These are phyloP conservation scores for Trametes sp. DNA, from an alignment of 1,284 basidiomycete species.

Conservation along the genomic window DNA sequence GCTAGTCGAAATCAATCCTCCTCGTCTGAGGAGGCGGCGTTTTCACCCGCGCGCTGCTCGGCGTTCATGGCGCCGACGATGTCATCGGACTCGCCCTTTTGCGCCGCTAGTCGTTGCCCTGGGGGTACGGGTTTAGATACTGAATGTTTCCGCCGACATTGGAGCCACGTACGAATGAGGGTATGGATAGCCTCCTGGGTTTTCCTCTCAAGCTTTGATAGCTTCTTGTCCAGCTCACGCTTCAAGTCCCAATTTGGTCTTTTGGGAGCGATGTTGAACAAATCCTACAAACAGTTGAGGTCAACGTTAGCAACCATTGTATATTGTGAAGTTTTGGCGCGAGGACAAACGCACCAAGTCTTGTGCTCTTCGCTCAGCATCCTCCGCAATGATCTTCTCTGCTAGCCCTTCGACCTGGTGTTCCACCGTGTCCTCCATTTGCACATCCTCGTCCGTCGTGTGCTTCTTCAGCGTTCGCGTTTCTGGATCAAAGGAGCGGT, in stretches of 20 bases:
- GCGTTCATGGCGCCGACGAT: constrained; percentile 81
- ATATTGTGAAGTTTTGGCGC: neutral
- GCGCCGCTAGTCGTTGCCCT: constrained; percentile 80
- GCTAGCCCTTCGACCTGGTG: constrained; percentile 85
- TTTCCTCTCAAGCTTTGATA: constrained; percentile 87
- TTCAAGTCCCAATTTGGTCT: constrained; percentile 98
- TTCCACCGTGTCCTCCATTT: constrained; percentile 88
- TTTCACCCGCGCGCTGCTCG: constrained; percentile 52
- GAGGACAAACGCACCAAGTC: constrained; percentile 76
- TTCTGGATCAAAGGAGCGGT: constrained; percentile 87
- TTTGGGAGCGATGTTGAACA: constrained; percentile 97
- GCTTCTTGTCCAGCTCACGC: constrained; percentile 90
- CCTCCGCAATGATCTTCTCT: constrained; percentile 84
- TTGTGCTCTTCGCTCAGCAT: constrained; percentile 83
- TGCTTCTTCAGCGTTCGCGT: constrained; percentile 80
- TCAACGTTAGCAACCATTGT: neutral
- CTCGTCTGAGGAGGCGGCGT: constrained; percentile 47
- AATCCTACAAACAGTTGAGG: constrained; percentile 65
- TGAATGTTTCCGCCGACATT: neutral
- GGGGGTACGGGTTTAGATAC: constrained; percentile 28
- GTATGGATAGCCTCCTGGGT: constrained; percentile 94
- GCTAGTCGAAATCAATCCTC: constrained; percentile 44
- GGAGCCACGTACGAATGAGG: constrained; percentile 74
- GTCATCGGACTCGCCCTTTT: constrained; percentile 80
- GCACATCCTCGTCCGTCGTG: constrained; percentile 56